Percentiles rank a stretch among this genome's conserved stretches.
These are phyloP conservation scores for Ceratocystis papillata DNA, from an alignment of 2,329 filamentous ascomycete species.

Conservation along the genomic window DNA sequence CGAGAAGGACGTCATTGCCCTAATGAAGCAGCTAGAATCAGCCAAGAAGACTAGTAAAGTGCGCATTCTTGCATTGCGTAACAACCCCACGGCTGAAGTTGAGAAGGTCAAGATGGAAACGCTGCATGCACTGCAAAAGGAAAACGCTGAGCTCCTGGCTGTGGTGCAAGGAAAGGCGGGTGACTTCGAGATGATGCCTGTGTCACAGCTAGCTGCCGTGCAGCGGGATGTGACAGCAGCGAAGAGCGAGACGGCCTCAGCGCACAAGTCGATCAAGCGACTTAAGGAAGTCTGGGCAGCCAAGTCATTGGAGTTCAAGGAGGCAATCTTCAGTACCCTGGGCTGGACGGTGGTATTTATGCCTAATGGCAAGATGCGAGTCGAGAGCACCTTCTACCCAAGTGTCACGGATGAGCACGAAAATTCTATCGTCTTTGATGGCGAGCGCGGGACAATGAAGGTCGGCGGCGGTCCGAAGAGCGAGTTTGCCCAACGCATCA, in stretches of 20 bases:
- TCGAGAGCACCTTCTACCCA: slow-evolving; percentile 76
- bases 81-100: slow-evolving; percentile 81
- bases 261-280: slow-evolving; percentile 72
- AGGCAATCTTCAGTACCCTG: slow-evolving; percentile 81
- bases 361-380: slow-evolving; percentile 90
- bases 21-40: slow-evolving; percentile 58
- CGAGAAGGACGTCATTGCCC: slow-evolving; percentile 63
- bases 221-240: slow-evolving; percentile 65
- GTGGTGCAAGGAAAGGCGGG: slow-evolving; percentile 47
- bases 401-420: slow-evolving; percentile 57
- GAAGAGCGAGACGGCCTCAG: slow-evolving; percentile 55
- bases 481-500: slow-evolving; percentile 74
- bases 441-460: slow-evolving; percentile 95
- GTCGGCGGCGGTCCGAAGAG: slow-evolving; percentile 82
- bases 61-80: slow-evolving; percentile 72
- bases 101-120: slow-evolving; percentile 77
- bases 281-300: slow-evolving; percentile 87
- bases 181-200: slow-evolving; percentile 57
- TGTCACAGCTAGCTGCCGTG: slow-evolving; percentile 62
- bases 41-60: slow-evolving; percentile 59
- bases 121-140: slow-evolving; percentile 62
- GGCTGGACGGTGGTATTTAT: slow-evolving; percentile 95
- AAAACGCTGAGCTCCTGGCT: slow-evolving; percentile 72
- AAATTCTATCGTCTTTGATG: slow-evolving; percentile 73
- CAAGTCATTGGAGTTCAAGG: slow-evolving; percentile 89